Base-by-base conservation (phyloP, 441 rosid species). In the Lepidium campestre region DNA sequence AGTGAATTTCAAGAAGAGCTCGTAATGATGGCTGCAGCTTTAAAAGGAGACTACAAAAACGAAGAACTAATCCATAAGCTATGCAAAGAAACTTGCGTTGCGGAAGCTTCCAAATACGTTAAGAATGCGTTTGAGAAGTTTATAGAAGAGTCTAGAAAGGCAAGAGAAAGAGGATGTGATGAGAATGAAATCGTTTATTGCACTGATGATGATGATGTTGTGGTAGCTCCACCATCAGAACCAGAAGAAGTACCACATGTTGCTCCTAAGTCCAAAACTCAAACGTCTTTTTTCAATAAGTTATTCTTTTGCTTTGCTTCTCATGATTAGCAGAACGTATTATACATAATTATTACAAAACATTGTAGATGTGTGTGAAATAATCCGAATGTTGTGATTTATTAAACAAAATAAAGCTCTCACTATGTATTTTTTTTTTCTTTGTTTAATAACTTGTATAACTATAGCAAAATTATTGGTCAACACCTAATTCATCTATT, bases 1-100 rank as follows among this genome's bases (percentile, higher is more conserved):
- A 90, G 86, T 7, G 96, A 92, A 1, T 88, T 92, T 69, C 98
- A 92, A 25, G 70, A 82, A 56, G 90, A 85, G 42, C 62, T 92
- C 6, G 89, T 90, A 4, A 79, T 82, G 20, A 52, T 83, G 77
- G 96, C 89, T 10, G 86, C 90, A 0, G 70, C 81, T 1, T 48
- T 93, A 63, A 88, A 75, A 10, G 93, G 93, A 37, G 98, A 87
- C 25, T 57, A 86, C 49, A 35, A 58, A 10, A 79, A 77, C 61
- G 88, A 82, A 42, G 63, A 65, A 19, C 73, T 71, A 47, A 81
- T 87, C 1, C 34, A 76, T 58, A 81, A 82, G 54, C 65, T 90
- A 10, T 81, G 82, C 37, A 87, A 86, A 27, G 76, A 71, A 69
- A 80, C 88, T 86, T 86, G 77, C 5, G 92, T 86, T 20, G 65